Evolutionary conservation across 2,329 filamentous ascomycete genomes (phyloP), one percentile per base, ranked within the genome.

Genomic region (Fusarium proliferatum): DNA sequence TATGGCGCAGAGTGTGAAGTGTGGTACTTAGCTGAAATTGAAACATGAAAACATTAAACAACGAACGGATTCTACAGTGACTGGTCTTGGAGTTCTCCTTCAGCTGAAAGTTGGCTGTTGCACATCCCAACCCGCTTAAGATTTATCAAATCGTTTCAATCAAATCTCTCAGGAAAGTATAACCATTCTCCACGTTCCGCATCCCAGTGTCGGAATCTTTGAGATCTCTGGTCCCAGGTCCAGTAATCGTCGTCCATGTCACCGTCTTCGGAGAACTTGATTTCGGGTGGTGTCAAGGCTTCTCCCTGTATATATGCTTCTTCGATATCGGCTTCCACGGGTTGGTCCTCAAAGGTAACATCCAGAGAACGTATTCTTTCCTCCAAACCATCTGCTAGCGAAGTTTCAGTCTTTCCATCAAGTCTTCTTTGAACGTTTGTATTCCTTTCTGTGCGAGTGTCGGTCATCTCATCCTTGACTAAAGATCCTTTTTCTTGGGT

Each of bases 201-300:
- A 21, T 78, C 76, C 77, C 72, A 78, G 33, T 78, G 77, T 7
- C 64, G 69, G 55, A 77, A 78, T 33, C 61, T 65, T 38, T 73
- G 49, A 19, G 53, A 55, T 0, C 56, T 26, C 45, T 65, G 59
- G 36, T 78, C 62, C 75, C 74, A 78, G 30, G 69, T 48, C 77
- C 77, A 78, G 33, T 77, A 78, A 15, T 65, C 64, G 12, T 74
- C 72, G 13, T 69, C 74, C 49, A 66, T 33, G 9, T 76, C 73
- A 36, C 59, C 58, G 16, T 78, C 71, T 38, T 70, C 71, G 17
- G 61, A 64, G n/a, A 59, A 60, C 38, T 78, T 67, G 34, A 76
- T 59, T 39, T 76, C 75, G 19, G 76, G 71, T 3, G 71, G 67
- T n/a, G 67, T 67, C 12, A 74, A 46, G 10, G 66, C 49, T 28